A percentile compares a stretch with the other conserved stretches of the same genome.
Evolutionary conservation across 495 filamentous ascomycete genomes (phyloP).

Genomic region (Achaetomiella virescens): DNA sequence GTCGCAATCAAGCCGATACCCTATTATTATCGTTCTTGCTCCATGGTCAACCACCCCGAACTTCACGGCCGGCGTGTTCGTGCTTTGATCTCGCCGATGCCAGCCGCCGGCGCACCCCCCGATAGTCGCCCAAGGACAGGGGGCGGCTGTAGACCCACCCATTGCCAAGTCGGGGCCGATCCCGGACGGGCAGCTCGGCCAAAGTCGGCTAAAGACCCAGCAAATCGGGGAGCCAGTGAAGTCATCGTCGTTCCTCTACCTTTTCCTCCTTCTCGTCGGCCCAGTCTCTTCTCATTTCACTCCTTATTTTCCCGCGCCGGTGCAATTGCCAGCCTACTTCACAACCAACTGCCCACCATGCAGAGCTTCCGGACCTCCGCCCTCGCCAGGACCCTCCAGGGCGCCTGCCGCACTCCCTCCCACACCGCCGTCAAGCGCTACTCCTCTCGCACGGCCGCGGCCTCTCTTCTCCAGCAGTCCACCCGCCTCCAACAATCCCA

Average conservation of each 20-base stretch:
- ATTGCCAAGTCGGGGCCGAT: conserved; percentile 15
- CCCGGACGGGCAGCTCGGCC: conserved; percentile 7
- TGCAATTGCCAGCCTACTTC: neutral
- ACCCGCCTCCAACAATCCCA: neutral
- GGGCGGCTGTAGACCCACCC: too few species aligned
- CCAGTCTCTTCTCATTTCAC: neutral
- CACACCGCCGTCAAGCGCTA: conserved; percentile 10
- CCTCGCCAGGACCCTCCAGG: conserved; percentile 17
- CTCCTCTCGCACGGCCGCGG: neutral
- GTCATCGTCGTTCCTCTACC: neutral
- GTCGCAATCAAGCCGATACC: neutral
- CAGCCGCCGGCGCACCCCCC: too few species aligned
- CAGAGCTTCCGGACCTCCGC: conserved; percentile 17
- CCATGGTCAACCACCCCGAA: too few species aligned
- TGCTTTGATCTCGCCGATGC: too few species aligned
- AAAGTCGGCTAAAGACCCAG: conserved; percentile 5
- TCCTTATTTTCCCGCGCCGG: neutral
- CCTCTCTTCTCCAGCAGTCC: neutral
- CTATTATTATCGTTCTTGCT: neutral
- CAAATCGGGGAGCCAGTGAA: neutral
- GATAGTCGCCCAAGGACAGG: too few species aligned
- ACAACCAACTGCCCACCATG: conserved; percentile 21
- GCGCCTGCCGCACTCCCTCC: conserved; percentile 8
- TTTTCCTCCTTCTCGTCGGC: neutral
- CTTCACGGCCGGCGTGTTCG: too few species aligned